Conservation (phyloP, 2,329 filamentous ascomycete species). For the Sporothrix humicola region DNA sequence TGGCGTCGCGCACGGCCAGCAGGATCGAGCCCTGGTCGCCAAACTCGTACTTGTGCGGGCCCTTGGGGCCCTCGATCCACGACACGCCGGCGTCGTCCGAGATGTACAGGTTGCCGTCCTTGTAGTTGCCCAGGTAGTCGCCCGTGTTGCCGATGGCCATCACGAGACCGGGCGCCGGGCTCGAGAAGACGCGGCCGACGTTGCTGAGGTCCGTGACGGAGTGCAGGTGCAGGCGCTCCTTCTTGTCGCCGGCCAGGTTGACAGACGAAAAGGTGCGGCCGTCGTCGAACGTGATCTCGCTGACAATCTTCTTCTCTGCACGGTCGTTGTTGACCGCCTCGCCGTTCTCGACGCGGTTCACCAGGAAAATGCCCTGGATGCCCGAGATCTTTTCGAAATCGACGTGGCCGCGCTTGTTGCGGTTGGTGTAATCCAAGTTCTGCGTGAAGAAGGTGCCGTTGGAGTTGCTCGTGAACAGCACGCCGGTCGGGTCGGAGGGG, state of each 20-base stretch:
- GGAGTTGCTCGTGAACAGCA: slow-evolving; percentile 93
- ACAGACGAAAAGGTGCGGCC: slow-evolving; percentile 82
- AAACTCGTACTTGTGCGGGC: slow-evolving; percentile 94
- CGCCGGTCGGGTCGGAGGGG: slow-evolving; percentile 75
- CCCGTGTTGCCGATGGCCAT: slow-evolving; percentile 96
- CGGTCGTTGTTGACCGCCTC: slow-evolving; percentile 68
- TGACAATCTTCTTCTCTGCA: slow-evolving; percentile 70
- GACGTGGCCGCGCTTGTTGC: slow-evolving; percentile 74
- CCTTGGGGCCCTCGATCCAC: slow-evolving; percentile 76
- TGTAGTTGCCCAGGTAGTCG: slow-evolving; percentile 70
- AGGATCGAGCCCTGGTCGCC: slow-evolving; percentile 91
- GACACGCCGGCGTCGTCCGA: slow-evolving; percentile 89
- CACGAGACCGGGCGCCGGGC: slow-evolving; percentile 86
- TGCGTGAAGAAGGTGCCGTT: slow-evolving; percentile 95
- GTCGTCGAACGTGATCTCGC: slow-evolving; percentile 92
- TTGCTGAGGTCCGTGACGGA: slow-evolving; percentile 87
- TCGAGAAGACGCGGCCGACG: slow-evolving; percentile 86
- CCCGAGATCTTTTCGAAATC: slow-evolving; percentile 94
- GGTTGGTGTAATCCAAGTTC: slow-evolving; percentile 91
- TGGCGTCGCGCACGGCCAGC: slow-evolving; percentile 78
- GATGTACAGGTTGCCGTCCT: slow-evolving; percentile 79
- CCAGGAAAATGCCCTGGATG: slow-evolving; percentile 89
- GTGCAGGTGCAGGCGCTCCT: slow-evolving; percentile 75
- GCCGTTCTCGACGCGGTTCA: slow-evolving; percentile 89
- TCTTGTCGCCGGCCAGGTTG: slow-evolving; percentile 60